Evolutionary conservation across 106 monocot species (phyloP).

Genomic region (Ottelia alismoides): DNA sequence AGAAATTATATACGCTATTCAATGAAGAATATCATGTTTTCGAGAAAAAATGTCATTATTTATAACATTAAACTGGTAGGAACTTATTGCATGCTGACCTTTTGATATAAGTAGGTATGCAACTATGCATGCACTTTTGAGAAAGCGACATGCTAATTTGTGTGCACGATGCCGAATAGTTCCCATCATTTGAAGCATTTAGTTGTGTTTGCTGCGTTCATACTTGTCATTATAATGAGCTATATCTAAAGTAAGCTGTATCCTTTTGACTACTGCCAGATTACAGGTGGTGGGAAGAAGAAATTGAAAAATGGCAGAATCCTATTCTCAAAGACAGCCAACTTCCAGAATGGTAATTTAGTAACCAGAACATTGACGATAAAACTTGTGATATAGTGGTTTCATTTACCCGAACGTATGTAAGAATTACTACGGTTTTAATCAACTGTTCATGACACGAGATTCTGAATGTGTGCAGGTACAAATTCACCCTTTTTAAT

Average conservation of each 20-base stretch:
- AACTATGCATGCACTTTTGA: no score
- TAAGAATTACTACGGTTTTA: background rate
- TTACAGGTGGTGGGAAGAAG: slow-evolving; percentile 95
- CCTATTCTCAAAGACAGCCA: slow-evolving; percentile 72
- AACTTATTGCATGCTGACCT: no score
- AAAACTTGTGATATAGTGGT: background rate
- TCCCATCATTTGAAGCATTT: background rate
- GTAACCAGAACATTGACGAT: no score
- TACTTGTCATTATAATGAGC: background rate
- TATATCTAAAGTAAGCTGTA: no score
- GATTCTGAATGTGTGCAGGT: slow-evolving; percentile 35
- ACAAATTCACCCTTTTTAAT: slow-evolving; percentile 95
- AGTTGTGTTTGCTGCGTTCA: background rate
- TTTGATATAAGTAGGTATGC: no score
- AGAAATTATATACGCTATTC: no score
- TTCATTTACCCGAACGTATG: background rate
- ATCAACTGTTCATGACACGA: background rate
- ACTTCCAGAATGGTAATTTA: slow-evolving; percentile 90
- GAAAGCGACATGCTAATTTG: no score
- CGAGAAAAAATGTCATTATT: no score
- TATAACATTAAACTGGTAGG: no score
- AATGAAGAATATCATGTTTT: no score
- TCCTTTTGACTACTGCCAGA: slow-evolving; percentile 49
- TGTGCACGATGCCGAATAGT: no score
- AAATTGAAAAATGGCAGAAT: slow-evolving; percentile 98